Evolutionary conservation across 495 filamentous ascomycete genomes (phyloP).

Genomic region (Barbatosphaeria neglecta): DNA sequence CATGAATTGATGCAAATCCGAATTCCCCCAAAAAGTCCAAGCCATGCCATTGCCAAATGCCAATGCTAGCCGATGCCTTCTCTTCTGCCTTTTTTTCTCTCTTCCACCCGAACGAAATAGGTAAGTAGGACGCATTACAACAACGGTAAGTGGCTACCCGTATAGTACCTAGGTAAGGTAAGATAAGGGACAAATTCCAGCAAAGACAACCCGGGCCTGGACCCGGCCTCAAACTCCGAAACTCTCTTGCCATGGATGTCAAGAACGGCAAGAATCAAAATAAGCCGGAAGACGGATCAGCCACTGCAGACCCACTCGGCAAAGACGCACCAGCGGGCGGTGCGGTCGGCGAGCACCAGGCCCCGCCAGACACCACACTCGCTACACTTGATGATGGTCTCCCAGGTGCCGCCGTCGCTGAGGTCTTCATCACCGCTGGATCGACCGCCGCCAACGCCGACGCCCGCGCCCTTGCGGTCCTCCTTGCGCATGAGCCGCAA

Average conservation of each 20-base stretch:
- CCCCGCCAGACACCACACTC: slow-evolving; percentile 87
- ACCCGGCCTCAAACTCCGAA: too few relatives aligned
- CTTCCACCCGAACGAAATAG: too few relatives aligned
- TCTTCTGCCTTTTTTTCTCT: too few relatives aligned
- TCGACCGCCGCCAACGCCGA: slow-evolving; percentile 26
- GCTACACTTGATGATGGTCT: slow-evolving; percentile 94
- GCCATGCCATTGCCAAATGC: too few relatives aligned
- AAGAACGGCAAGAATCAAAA: too few relatives aligned
- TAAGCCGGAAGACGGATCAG: not conserved
- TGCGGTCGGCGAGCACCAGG: slow-evolving; percentile 87
- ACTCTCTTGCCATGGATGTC: too few relatives aligned
- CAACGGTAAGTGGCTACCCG: too few relatives aligned
- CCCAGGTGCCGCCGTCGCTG: slow-evolving; percentile 78
- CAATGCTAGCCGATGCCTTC: too few relatives aligned
- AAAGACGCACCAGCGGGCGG: slow-evolving; percentile 96
- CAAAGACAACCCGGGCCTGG: not conserved
- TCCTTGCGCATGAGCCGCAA: slow-evolving; percentile 80
- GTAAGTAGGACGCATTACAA: too few relatives aligned
- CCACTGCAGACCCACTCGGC: slow-evolving; percentile 73
- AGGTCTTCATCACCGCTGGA: slow-evolving; percentile 38
- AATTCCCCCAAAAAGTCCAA: too few relatives aligned
- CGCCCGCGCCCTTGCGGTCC: slow-evolving; percentile 46
- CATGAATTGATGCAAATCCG: too few relatives aligned
- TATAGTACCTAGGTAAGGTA: too few relatives aligned
- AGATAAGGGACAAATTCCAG: not conserved